phyloP scores from a whole-genome alignment of 2,329 filamentous ascomycete genomes.

The Moelleriella libera region DNA sequence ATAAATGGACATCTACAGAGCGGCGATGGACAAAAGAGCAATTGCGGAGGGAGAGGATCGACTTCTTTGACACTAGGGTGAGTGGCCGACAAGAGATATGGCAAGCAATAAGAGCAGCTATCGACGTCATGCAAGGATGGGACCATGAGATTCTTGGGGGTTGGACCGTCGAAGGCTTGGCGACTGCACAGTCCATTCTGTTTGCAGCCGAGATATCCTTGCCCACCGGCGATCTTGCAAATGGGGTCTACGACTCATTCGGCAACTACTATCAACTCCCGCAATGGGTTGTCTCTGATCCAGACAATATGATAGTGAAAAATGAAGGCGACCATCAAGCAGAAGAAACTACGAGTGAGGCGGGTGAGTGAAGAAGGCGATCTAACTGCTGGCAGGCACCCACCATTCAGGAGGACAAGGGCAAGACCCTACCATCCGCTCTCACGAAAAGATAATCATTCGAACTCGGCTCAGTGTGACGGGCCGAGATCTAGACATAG shows the following conservation, averaged over 20 bases:
- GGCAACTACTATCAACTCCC: slow-evolving; percentile 59
- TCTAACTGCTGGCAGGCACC: background rate
- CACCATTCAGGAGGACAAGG: slow-evolving; percentile 22
- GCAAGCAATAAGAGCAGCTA: slow-evolving; percentile 55
- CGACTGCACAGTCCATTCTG: slow-evolving; percentile 67
- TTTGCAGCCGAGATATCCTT: slow-evolving; percentile 64
- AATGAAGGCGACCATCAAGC: slow-evolving; percentile 17
- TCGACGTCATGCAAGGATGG: slow-evolving; percentile 52
- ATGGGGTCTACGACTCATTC: slow-evolving; percentile 57
- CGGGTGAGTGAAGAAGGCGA: slow-evolving; percentile 13
- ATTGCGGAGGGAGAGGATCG: slow-evolving; percentile 56
- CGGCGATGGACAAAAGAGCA: slow-evolving; percentile 56
- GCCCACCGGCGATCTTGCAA: slow-evolving; percentile 56
- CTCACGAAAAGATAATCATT: slow-evolving; percentile 39
- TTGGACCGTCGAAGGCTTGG: slow-evolving; percentile 28
- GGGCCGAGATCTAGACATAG: slow-evolving; percentile 47
- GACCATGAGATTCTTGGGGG: slow-evolving; percentile 23
- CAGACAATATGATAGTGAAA: slow-evolving; percentile 36
- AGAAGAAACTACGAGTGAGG: slow-evolving; percentile 14
- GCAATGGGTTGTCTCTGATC: slow-evolving; percentile 55
- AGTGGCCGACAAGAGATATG: slow-evolving; percentile 67
- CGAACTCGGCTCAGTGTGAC: slow-evolving; percentile 53
- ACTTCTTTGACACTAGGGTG: slow-evolving; percentile 85
- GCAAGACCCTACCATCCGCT: slow-evolving; percentile 38
- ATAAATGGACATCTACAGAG: slow-evolving; percentile 49